phyloP scores from a whole-genome alignment of 768 basidiomycete species.

The Kwoniella bestiolae region DNA sequence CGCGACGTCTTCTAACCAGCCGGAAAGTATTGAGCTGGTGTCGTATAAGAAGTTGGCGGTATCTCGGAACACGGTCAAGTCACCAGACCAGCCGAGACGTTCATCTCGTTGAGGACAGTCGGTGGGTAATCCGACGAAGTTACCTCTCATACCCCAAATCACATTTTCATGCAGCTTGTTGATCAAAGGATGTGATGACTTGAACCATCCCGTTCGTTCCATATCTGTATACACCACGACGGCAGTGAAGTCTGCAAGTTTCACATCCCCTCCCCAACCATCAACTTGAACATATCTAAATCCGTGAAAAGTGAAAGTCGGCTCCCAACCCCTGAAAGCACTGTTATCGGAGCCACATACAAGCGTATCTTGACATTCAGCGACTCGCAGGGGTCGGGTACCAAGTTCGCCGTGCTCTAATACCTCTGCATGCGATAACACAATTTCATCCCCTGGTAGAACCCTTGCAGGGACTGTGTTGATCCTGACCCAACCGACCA shows the following conservation, averaged over 20 bases:
- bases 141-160: constrained; percentile 36
- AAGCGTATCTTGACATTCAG: constrained; percentile 29
- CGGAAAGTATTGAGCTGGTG: constrained; percentile 30
- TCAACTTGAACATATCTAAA: constrained; percentile 45
- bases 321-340: constrained; percentile 31
- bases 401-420: constrained; percentile 52
- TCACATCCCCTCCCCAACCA: constrained; percentile 23
- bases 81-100: constrained; percentile 54
- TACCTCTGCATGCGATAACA: constrained; percentile 48
- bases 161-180: constrained; percentile 41
- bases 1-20: constrained; percentile 46
- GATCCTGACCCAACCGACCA: constrained; percentile 44
- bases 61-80: constrained; percentile 47
- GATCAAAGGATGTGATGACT: constrained; percentile 41
- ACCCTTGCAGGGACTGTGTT: background rate
- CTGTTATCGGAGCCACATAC: constrained; percentile 22
- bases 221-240: constrained; percentile 36
- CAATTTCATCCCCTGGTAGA: constrained; percentile 9
- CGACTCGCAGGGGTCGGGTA: constrained; percentile 36
- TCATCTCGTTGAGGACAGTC: constrained; percentile 56
- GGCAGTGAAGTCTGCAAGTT: constrained; percentile 23
- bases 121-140: constrained; percentile 44
- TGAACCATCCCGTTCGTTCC: constrained; percentile 37
- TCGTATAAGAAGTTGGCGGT: constrained; percentile 47
- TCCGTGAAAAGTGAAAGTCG: constrained; percentile 52